Percentiles rank a stretch among this genome's conserved stretches.
Conservation (phyloP, 208 protist genomes). For the Crithidia fasciculata region DNA sequence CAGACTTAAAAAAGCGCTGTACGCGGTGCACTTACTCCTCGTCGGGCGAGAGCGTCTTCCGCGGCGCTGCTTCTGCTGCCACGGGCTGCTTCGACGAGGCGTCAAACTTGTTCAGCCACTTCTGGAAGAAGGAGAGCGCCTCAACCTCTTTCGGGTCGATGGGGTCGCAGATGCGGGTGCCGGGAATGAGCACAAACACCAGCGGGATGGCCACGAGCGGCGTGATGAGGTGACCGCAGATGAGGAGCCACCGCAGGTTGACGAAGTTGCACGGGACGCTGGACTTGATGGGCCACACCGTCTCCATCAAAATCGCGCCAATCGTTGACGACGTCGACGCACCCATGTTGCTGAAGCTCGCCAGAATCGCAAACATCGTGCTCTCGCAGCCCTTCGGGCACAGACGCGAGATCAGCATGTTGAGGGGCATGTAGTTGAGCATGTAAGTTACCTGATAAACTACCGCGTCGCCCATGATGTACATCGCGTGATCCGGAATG, state of each 20-base stretch:
- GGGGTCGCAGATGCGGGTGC: constrained; percentile 57
- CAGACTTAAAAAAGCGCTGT: neutral
- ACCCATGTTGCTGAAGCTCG: constrained; percentile 80
- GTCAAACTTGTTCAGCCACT: neutral
- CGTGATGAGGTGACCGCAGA: constrained; percentile 53
- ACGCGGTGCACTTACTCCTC: neutral
- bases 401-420: constrained; percentile 80
- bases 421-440: constrained; percentile 74
- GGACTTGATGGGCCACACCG: constrained; percentile 48
- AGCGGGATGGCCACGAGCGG: constrained; percentile 57
- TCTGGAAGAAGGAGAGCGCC: constrained; percentile 10
- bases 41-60: neutral
- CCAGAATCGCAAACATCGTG: constrained; percentile 81
- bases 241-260: constrained; percentile 62
- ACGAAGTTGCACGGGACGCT: constrained; percentile 66
- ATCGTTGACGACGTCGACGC: constrained; percentile 48
- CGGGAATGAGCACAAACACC: constrained; percentile 64
- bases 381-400: constrained; percentile 80
- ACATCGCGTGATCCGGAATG: constrained; percentile 66
- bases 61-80: neutral
- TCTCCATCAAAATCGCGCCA: constrained; percentile 64
- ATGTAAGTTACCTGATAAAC: constrained; percentile 64
- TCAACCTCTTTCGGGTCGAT: constrained; percentile 35
- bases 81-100: neutral
- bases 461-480: constrained; percentile 69